Conservation (phyloP, 2,329 filamentous ascomycete species). For the Fusarium austroafricanum region DNA sequence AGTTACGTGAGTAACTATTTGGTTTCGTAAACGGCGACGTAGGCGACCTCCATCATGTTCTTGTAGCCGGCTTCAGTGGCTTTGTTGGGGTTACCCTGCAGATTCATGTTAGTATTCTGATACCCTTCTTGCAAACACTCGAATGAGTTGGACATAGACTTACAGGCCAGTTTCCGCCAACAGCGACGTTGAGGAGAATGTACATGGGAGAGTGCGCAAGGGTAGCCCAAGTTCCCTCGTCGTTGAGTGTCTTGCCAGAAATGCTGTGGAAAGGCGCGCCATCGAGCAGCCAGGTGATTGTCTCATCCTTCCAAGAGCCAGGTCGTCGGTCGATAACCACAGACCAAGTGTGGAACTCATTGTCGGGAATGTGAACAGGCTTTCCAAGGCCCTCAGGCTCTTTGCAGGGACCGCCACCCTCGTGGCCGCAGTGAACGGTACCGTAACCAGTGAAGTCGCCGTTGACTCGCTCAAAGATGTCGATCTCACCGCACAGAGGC, state of each 20-base stretch:
- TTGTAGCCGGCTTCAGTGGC: slow-evolving; percentile 52
- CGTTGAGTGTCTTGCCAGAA: slow-evolving; percentile 55
- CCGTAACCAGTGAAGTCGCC: slow-evolving; percentile 59
- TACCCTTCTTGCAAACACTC: not conserved
- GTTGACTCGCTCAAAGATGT: slow-evolving; percentile 63
- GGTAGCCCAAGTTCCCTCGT: slow-evolving; percentile 57
- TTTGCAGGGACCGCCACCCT: slow-evolving; percentile 60
- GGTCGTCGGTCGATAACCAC: slow-evolving; percentile 60
- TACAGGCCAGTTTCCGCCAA: slow-evolving; percentile 59
- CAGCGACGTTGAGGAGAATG: slow-evolving; percentile 61
- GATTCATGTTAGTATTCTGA: slow-evolving; percentile 5
- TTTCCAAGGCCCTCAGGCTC: slow-evolving; percentile 57
- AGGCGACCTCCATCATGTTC: slow-evolving; percentile 56
- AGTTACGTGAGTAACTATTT: slow-evolving; percentile 14
- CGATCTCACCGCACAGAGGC: slow-evolving; percentile 64
- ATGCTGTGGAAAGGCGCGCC: slow-evolving; percentile 58
- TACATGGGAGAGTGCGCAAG: slow-evolving; percentile 58
- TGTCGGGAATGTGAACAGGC: slow-evolving; percentile 53
- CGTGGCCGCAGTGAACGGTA: slow-evolving; percentile 60
- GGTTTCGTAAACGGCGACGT: slow-evolving; percentile 54
- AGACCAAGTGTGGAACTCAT: slow-evolving; percentile 62
- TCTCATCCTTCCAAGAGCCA: slow-evolving; percentile 58
- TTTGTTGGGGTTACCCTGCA: slow-evolving; percentile 50
- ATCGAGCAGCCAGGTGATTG: slow-evolving; percentile 62
- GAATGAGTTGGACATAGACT: slow-evolving; percentile 26